Conservation (phyloP, 139 green algal genomes). For the Chlorella sorokiniana region DNA sequence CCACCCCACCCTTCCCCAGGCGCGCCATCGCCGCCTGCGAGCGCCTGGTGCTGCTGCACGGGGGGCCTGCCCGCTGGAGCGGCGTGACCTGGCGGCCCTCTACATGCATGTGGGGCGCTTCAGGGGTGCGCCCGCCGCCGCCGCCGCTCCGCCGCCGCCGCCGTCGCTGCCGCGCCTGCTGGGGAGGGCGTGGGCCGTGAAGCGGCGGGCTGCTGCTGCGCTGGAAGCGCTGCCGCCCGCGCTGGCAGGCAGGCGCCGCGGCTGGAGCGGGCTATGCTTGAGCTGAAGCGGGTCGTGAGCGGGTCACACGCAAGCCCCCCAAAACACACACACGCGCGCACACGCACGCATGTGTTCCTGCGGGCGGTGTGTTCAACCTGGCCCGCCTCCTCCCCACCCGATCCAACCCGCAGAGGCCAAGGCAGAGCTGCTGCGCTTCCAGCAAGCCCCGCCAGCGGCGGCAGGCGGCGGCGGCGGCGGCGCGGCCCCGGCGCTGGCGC, state of each 20-base stretch:
- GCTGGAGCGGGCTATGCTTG: no score
- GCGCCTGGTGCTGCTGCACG: slow-evolving; percentile 71
- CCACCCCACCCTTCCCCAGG: not conserved
- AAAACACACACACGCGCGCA: no score
- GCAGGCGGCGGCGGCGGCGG: not conserved
- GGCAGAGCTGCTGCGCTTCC: slow-evolving; percentile 7
- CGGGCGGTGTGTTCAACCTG: not conserved
- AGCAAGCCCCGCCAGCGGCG: not conserved
- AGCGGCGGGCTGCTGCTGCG: no score
- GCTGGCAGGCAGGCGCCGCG: no score
- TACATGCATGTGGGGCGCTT: slow-evolving; percentile 61
- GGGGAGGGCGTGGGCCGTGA: no score
- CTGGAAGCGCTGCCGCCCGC: no score
- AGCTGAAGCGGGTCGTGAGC: no score
- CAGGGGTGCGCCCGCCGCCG: not conserved
- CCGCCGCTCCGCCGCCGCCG: no score
- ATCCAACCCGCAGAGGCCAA: slow-evolving; percentile 7
- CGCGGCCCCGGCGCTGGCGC: not conserved
- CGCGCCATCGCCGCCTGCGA: slow-evolving; percentile 64
- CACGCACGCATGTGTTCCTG: no score
- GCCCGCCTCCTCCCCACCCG: not conserved
- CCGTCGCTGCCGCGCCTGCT: no score
- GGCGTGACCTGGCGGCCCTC: slow-evolving; percentile 63
- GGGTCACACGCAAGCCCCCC: no score
- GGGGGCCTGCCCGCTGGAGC: slow-evolving; percentile 46